phyloP scores from a whole-genome alignment of 2,329 filamentous ascomycete genomes.

The Trichoderma arundinaceum region DNA sequence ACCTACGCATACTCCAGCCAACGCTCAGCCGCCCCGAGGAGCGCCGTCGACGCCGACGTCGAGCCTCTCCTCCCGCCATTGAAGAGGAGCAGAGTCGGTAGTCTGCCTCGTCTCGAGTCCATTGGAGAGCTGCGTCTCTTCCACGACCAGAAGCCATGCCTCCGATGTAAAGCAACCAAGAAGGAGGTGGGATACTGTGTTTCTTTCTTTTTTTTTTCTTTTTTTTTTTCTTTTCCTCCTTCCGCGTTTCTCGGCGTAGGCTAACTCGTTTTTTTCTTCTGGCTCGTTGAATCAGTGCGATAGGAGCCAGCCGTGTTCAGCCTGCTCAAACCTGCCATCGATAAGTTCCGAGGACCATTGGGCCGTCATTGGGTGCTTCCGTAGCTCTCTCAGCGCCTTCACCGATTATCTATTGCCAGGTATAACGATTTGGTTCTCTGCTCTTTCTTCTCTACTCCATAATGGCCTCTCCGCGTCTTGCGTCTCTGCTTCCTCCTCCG shows the following conservation, averaged over 20 bases:
- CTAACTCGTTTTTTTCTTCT: constrained; percentile 9
- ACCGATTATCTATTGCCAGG: constrained; percentile 58
- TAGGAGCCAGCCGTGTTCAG: constrained; percentile 54
- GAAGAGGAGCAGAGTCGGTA: constrained; percentile 56
- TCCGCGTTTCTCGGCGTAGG: neutral
- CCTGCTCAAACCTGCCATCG: constrained; percentile 49
- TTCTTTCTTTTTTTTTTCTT: neutral
- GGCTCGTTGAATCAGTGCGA: constrained; percentile 52
- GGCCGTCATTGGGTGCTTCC: constrained; percentile 57
- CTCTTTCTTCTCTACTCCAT: neutral
- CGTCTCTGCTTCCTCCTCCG: neutral
- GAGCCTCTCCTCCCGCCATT: constrained; percentile 61
- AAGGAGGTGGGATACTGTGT: constrained; percentile 49
- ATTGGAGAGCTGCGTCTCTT: constrained; percentile 61
- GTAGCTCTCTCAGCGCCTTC: constrained; percentile 54
- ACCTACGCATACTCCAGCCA: constrained; percentile 48
- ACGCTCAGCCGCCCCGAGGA: constrained; percentile 43
- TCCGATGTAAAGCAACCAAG: constrained; percentile 56
- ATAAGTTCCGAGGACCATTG: constrained; percentile 53
- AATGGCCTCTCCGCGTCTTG: neutral
- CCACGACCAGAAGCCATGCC: constrained; percentile 54
- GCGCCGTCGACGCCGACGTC: constrained; percentile 53
- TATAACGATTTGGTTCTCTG: constrained; percentile 40
- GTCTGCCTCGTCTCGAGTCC: constrained; percentile 60
- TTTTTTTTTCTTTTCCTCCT: neutral